Base-by-base conservation (phyloP, 176 grass and related monocot species). In the Alloteropsis semialata region DNA sequence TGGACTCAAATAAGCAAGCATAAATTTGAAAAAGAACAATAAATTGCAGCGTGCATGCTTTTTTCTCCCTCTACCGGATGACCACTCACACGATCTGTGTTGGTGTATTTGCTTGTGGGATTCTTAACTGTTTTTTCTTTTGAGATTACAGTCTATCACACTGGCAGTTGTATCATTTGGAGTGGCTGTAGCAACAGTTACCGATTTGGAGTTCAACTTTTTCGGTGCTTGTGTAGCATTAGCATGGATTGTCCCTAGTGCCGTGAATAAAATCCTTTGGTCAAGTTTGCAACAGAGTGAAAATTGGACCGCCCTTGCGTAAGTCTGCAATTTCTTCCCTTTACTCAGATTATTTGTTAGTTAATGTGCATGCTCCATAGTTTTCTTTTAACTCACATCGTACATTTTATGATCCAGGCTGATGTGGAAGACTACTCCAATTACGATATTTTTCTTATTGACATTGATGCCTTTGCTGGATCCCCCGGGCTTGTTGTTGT, bases 371-470 rank as follows among this genome's bases (percentile, higher is more conserved):
- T 30, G 50, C 3, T 60, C 4, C 10, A 3, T 61, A 45, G 5
- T 36, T 45, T 53, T 36, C 11, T 11, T 7, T 7, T 72, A 55
- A 74, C 29, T 43, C n/a, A 49, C 9, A n/a, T 83, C 75, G 22
- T 86, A 76, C 69, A 21, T 42, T 69, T 5, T 54, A n/a, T 53
- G 36, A 56, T 50, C 49, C 70, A 98, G 96, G 61, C 66, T 98
- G 66, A 98, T 98, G 96, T 98, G 92, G 96, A 98, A 98, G 84
- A 98, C 96, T 68, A 95, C 92, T 1, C 96, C 96, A 4, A 86
- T 95, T 69, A 98, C 96, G 6, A 92, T 98, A 86, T 98, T 98
- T 82, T 98, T 90, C 87, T 88, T 98, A 29, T 32, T 98, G 84
- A 89, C 89, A 80, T 68, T 95, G 87, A 95, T 95, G 96, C 96